phyloP scores from a whole-genome alignment of 352 stramenopile genomes.

The Phytophthora ohioensis region DNA sequence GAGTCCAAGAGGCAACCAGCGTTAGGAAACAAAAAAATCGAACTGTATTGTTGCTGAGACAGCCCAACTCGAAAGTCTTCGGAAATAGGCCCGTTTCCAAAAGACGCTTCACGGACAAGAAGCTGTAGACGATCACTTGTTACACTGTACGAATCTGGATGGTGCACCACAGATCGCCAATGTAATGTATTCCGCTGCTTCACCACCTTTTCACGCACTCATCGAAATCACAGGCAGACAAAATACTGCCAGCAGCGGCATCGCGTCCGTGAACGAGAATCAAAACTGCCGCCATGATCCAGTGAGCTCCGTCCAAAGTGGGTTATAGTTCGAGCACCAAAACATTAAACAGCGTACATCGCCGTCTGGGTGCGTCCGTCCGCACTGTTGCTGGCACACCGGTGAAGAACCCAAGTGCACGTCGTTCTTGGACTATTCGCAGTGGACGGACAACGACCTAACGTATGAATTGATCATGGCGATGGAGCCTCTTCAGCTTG shows the following conservation, averaged over 20 bases:
- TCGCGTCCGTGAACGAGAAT: slow-evolving; percentile 50
- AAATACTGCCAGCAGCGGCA: slow-evolving; percentile 47
- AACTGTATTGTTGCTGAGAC: too few species aligned
- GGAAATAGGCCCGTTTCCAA: too few species aligned
- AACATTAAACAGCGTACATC: slow-evolving; percentile 51
- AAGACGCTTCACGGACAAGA: slow-evolving; percentile 26
- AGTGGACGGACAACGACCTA: slow-evolving; percentile 61
- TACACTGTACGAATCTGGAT: slow-evolving; percentile 63
- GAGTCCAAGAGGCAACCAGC: too few species aligned
- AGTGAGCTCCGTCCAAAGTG: slow-evolving; percentile 52
- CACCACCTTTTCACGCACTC: slow-evolving; percentile 55
- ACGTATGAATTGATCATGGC: slow-evolving; percentile 43
- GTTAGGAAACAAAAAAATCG: too few species aligned
- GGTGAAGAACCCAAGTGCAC: slow-evolving; percentile 43
- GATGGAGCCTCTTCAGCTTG: slow-evolving; percentile 41
- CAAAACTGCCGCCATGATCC: slow-evolving; percentile 56
- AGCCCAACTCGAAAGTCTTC: too few species aligned
- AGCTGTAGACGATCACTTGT: slow-evolving; percentile 62
- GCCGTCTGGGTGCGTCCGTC: slow-evolving; percentile 59
- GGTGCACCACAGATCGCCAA: slow-evolving; percentile 47
- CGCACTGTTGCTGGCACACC: slow-evolving; percentile 39
- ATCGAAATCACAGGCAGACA: slow-evolving; percentile 55
- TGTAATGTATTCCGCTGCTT: slow-evolving; percentile 44
- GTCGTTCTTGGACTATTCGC: slow-evolving; percentile 24
- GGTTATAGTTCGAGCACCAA: slow-evolving; percentile 47